phyloP scores from a whole-genome alignment of 257 asterid genomes.

The Lycium ferocissimum region DNA sequence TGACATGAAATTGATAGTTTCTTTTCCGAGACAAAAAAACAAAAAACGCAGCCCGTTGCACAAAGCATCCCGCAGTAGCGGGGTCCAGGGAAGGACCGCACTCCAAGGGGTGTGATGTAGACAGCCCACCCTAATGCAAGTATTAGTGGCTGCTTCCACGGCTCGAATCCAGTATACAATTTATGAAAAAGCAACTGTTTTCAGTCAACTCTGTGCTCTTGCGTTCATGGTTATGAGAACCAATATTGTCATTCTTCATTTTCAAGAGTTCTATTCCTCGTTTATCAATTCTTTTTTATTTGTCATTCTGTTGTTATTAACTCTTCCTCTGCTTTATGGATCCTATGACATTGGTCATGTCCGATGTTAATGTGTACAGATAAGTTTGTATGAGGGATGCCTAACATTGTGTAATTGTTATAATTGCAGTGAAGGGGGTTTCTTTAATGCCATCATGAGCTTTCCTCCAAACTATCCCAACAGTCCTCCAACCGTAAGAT shows the following conservation, averaged over 20 bases:
- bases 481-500: slow-evolving; percentile 94
- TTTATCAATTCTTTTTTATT: neutral
- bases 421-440: slow-evolving; percentile 92
- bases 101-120: too few relatives aligned
- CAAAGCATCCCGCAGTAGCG: too few relatives aligned
- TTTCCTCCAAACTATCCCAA: slow-evolving; percentile 91
- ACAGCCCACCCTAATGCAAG: too few relatives aligned
- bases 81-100: too few relatives aligned
- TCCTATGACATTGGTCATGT: neutral
- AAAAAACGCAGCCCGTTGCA: too few relatives aligned
- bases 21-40: neutral
- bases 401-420: slow-evolving; percentile 20
- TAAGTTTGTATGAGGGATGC: neutral
- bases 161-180: neutral
- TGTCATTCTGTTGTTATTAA: neutral
- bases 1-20: neutral
- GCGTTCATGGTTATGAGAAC: neutral
- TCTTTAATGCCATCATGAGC: slow-evolving; percentile 96
- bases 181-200: neutral
- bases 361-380: neutral
- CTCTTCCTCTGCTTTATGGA: neutral
- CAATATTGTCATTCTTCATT: neutral
- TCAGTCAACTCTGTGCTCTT: neutral
- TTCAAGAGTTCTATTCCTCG: neutral
- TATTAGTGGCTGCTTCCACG: too few relatives aligned